phyloP scores from a whole-genome alignment of 768 basidiomycete species.

The Lentinula edodes region DNA sequence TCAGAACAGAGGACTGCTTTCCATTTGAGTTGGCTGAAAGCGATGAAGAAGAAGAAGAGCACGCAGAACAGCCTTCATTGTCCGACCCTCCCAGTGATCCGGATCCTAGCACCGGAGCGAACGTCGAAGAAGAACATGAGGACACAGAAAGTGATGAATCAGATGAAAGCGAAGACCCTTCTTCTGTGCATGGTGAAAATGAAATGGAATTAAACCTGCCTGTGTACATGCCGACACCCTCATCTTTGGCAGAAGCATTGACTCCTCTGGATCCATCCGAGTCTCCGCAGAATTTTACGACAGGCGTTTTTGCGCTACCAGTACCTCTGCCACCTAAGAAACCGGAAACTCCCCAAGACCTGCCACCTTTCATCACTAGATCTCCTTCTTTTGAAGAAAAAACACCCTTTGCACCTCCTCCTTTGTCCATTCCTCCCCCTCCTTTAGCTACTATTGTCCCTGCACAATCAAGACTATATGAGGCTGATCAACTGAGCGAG shows the following conservation, averaged over 20 bases:
- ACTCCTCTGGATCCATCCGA: not conserved
- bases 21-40: slow-evolving; percentile 4
- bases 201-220: not conserved
- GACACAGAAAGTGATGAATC: slow-evolving; percentile 7
- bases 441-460: not conserved
- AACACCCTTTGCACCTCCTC: not conserved
- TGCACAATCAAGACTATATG: not conserved
- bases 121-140: not conserved
- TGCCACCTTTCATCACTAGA: not conserved
- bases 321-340: not conserved
- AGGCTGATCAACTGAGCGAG: not conserved
- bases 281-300: not conserved
- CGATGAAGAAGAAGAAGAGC: slow-evolving; percentile 5
- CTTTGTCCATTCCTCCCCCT: slow-evolving; percentile 1
- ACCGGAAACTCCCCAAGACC: not conserved
- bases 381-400: not conserved
- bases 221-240: not conserved
- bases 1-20: slow-evolving; percentile 1
- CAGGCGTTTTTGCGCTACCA: slow-evolving; percentile 3
- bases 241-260: slow-evolving; percentile 4
- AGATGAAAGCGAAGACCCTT: not conserved
- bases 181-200: not conserved
- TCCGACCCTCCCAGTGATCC: not conserved
- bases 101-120: not conserved
- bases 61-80: not conserved